Evolutionary conservation across 1,284 basidiomycete genomes (phyloP).

Genomic region (Rhodotorula mucilaginosa): DNA sequence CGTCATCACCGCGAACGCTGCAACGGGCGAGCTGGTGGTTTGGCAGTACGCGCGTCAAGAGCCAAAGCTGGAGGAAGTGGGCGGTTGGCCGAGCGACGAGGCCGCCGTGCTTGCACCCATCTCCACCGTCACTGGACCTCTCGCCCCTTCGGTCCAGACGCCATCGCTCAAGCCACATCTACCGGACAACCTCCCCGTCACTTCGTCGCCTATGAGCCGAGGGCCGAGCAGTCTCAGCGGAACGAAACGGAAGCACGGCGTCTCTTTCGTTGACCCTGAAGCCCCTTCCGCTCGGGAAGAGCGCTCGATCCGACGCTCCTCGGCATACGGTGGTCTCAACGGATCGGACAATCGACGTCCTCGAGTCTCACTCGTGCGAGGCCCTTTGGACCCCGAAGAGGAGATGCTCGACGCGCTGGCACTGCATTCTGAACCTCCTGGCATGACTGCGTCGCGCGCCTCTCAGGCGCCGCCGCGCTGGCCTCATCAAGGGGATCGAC

Average conservation of each 20-base stretch:
- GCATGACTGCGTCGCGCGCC: background rate
- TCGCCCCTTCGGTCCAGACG: too few species aligned
- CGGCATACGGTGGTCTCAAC: background rate
- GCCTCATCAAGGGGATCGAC: slow-evolving; percentile 12
- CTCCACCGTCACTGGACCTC: too few species aligned
- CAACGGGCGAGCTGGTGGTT: slow-evolving; percentile 16
- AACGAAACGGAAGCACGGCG: slow-evolving; percentile 14
- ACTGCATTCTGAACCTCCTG: background rate
- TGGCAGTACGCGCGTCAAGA: slow-evolving; percentile 22
- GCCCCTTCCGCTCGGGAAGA: background rate
- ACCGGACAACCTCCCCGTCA: background rate
- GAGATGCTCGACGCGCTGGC: slow-evolving; percentile 1
- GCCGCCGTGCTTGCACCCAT: too few species aligned
- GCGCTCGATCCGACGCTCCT: background rate
- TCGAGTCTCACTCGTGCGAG: background rate
- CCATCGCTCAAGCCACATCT: too few species aligned
- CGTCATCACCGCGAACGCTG: slow-evolving; percentile 16
- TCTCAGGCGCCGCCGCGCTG: background rate
- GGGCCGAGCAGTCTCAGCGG: background rate
- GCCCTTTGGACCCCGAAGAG: background rate
- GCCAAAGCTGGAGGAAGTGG: background rate
- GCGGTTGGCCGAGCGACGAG: too few species aligned
- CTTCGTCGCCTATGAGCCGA: background rate
- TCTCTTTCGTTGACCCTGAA: background rate
- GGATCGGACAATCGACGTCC: background rate